These are phyloP conservation scores for Chaetoceros tenuissimus DNA, from an alignment of 108 stramenopile genomes.

Conservation along the genomic window DNA sequence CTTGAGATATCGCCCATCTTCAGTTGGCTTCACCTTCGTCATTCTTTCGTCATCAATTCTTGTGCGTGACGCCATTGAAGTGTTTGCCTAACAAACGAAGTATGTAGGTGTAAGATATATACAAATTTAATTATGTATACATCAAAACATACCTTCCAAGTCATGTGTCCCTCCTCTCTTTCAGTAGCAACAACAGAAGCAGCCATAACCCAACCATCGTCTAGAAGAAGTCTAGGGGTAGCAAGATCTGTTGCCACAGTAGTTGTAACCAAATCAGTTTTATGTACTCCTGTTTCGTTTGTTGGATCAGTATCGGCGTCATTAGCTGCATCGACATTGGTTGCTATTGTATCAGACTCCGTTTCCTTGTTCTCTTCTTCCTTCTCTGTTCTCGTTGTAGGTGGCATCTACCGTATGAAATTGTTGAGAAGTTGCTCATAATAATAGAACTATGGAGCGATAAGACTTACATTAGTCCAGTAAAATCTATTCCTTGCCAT, in stretches of 20 bases:
- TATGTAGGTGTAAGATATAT: too few relatives aligned
- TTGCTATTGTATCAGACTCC: slow-evolving; percentile 4
- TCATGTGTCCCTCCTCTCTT: too few relatives aligned
- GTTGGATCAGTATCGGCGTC: too few relatives aligned
- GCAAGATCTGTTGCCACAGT: slow-evolving; percentile 8
- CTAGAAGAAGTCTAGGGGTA: slow-evolving; percentile 9
- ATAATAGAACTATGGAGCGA: too few relatives aligned
- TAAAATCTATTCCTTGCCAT: slow-evolving; percentile 19
- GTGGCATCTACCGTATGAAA: slow-evolving; percentile 1
- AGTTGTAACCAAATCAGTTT: slow-evolving; percentile 1
- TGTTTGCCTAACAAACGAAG: slow-evolving; percentile 17
- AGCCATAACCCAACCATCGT: slow-evolving; percentile 2
- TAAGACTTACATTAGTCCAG: slow-evolving; percentile 25
- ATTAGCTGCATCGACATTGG: too few relatives aligned
- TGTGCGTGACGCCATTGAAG: slow-evolving; percentile 14
- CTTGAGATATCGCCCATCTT: neutral
- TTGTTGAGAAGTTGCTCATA: neutral
- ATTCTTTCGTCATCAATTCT: slow-evolving; percentile 18
- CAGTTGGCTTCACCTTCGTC: slow-evolving; percentile 4
- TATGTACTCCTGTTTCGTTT: too few relatives aligned
- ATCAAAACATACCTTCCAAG: neutral
- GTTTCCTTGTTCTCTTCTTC: slow-evolving; percentile 7
- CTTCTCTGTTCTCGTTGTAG: neutral
- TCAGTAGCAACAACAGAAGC: too few relatives aligned
- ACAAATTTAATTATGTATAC: slow-evolving; percentile 3